Conservation (phyloP, 2,329 filamentous ascomycete species). For the Emmonsiellopsis sp. region DNA sequence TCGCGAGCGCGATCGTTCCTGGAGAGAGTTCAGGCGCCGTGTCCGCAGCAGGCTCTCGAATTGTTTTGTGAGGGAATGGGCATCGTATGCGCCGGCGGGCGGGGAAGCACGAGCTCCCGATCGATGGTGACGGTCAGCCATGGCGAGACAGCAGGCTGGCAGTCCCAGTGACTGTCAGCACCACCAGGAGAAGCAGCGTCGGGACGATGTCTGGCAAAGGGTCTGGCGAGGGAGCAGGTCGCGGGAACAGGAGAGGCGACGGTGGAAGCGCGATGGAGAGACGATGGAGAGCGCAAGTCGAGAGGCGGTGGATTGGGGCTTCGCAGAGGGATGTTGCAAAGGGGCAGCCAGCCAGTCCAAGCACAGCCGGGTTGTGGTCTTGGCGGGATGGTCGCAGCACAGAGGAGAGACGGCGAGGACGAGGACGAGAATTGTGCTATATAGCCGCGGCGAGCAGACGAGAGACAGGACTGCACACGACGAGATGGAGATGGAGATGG, state of each 20-base stretch:
- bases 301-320: neutral
- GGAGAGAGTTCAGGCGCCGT: slow-evolving; percentile 76
- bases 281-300: neutral
- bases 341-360: slow-evolving; percentile 15
- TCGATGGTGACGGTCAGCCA: slow-evolving; percentile 5
- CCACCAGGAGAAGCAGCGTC: neutral
- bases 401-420: slow-evolving; percentile 20
- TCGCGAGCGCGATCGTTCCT: slow-evolving; percentile 51
- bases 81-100: slow-evolving; percentile 49
- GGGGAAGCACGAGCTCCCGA: neutral
- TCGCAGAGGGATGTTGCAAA: slow-evolving; percentile 10
- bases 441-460: slow-evolving; percentile 48
- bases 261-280: slow-evolving; percentile 2
- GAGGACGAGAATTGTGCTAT: slow-evolving; percentile 22
- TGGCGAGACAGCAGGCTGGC: slow-evolving; percentile 6
- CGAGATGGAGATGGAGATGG: slow-evolving; percentile 12
- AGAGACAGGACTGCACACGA: slow-evolving; percentile 1
- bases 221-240: no score
- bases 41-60: slow-evolving; percentile 83
- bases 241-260: neutral
- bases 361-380: slow-evolving; percentile 16
- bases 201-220: neutral
- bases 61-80: slow-evolving; percentile 66
- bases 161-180: slow-evolving; percentile 11
- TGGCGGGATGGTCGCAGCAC: slow-evolving; percentile 33